phyloP scores from a whole-genome alignment of 169 alveolate species.

The Cryptosporidium canis region DNA sequence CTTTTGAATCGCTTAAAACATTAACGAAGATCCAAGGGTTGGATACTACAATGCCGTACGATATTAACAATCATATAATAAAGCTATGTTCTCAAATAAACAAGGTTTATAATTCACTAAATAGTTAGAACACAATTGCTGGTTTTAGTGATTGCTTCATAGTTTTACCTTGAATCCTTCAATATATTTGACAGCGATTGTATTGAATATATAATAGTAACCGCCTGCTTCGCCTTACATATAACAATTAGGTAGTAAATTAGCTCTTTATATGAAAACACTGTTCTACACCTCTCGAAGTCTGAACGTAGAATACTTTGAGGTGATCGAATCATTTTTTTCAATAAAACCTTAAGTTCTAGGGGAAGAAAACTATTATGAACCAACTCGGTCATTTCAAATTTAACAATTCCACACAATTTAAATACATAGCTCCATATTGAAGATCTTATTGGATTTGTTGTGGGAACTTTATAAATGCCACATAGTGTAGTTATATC shows the following conservation, averaged over 20 bases:
- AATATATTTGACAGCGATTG: slow-evolving; percentile 20
- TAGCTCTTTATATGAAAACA: slow-evolving; percentile 43
- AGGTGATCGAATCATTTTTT: slow-evolving; percentile 10
- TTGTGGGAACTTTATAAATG: slow-evolving; percentile 33
- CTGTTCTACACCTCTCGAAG: slow-evolving; percentile 40
- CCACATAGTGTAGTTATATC: slow-evolving; percentile 11
- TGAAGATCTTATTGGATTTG: slow-evolving; percentile 53
- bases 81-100: not conserved
- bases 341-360: slow-evolving; percentile 27
- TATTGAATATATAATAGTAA: slow-evolving; percentile 24
- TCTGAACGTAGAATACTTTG: slow-evolving; percentile 48
- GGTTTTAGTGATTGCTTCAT: not conserved
- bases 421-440: slow-evolving; percentile 48
- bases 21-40: not conserved
- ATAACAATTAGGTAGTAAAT: slow-evolving; percentile 33
- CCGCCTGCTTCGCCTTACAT: slow-evolving; percentile 62
- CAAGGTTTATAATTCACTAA: not conserved
- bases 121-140: not conserved
- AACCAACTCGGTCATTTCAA: slow-evolving; percentile 21
- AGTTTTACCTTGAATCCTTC: not conserved
- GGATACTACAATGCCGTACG: not conserved
- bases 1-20: slow-evolving; percentile 55
- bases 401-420: slow-evolving; percentile 36
- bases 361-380: slow-evolving; percentile 59
- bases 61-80: not conserved